Evolutionary conservation across 2,329 filamentous ascomycete species (phyloP).

Genomic region (Amphichorda felina): DNA sequence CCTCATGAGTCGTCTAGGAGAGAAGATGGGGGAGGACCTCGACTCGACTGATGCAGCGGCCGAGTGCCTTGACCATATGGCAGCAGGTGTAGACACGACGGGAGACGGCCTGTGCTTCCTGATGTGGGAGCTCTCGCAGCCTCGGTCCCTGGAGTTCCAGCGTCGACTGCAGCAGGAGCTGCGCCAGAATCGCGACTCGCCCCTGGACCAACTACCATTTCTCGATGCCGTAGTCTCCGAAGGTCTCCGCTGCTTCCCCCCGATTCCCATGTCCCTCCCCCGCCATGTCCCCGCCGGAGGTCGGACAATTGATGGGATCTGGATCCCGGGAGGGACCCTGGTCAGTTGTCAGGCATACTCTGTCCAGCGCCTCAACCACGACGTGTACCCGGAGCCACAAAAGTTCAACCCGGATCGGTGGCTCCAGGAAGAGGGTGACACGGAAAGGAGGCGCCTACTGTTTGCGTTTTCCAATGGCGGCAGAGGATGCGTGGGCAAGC

Average conservation of each 20-base stretch:
- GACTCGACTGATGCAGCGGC: slow-evolving; percentile 35
- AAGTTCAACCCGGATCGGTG: slow-evolving; percentile 72
- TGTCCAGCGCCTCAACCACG: slow-evolving; percentile 43
- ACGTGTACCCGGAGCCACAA: slow-evolving; percentile 70
- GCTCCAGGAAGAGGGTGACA: slow-evolving; percentile 63
- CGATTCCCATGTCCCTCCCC: slow-evolving; percentile 57
- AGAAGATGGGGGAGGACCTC: slow-evolving; percentile 25
- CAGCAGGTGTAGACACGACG: slow-evolving; percentile 41
- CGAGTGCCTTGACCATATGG: slow-evolving; percentile 39
- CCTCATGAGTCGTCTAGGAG: slow-evolving; percentile 5
- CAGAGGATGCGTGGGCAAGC: slow-evolving; percentile 53
- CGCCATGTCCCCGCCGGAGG: slow-evolving; percentile 43
- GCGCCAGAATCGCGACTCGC: neutral
- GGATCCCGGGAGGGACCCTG: slow-evolving; percentile 38
- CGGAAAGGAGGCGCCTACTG: slow-evolving; percentile 51
- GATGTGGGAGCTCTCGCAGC: slow-evolving; percentile 59
- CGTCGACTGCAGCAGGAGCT: slow-evolving; percentile 28
- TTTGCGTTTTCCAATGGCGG: slow-evolving; percentile 58
- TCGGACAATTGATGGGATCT: slow-evolving; percentile 41
- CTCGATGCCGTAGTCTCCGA: slow-evolving; percentile 6
- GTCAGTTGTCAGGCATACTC: slow-evolving; percentile 52
- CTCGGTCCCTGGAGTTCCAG: slow-evolving; percentile 39
- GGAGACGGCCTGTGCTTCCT: slow-evolving; percentile 56
- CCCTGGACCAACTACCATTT: slow-evolving; percentile 23
- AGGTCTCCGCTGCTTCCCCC: slow-evolving; percentile 35